Conservation (phyloP, 305 asterid genomes). For the Solanum hybrid region DNA sequence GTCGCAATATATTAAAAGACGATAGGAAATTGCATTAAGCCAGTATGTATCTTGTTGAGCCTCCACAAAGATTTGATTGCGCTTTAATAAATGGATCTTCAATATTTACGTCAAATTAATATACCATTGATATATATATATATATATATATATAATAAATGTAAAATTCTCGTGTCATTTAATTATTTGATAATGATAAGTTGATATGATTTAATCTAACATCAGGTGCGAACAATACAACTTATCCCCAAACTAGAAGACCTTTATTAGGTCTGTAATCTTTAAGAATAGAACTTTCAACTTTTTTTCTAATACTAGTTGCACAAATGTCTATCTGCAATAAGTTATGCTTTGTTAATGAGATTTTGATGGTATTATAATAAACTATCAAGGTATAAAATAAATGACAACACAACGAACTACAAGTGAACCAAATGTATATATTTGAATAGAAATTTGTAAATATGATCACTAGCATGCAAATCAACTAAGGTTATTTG, state of each 20-base stretch:
- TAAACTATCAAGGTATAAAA: background rate
- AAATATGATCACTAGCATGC: background rate
- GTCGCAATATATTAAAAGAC: background rate
- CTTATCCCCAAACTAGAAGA: background rate
- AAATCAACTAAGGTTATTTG: background rate
- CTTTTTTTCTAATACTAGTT: background rate
- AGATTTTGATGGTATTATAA: background rate
- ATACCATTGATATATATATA: background rate
- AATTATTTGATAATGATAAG: background rate
- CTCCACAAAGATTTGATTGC: background rate
- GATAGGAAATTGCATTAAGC: background rate
- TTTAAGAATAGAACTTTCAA: background rate
- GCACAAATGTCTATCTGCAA: background rate
- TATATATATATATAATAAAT: background rate
- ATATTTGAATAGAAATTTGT: background rate
- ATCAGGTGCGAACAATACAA: background rate
- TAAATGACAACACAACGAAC: background rate
- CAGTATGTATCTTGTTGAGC: background rate
- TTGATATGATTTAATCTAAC: background rate
- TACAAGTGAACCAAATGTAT: background rate
- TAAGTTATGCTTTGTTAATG: background rate
- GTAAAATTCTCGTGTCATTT: background rate
- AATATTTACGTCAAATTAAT: background rate
- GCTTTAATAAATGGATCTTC: background rate
- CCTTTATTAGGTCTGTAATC: background rate